Base-by-base conservation (phyloP, 2,329 filamentous ascomycete genomes). In the Karstenula rhodostoma region DNA sequence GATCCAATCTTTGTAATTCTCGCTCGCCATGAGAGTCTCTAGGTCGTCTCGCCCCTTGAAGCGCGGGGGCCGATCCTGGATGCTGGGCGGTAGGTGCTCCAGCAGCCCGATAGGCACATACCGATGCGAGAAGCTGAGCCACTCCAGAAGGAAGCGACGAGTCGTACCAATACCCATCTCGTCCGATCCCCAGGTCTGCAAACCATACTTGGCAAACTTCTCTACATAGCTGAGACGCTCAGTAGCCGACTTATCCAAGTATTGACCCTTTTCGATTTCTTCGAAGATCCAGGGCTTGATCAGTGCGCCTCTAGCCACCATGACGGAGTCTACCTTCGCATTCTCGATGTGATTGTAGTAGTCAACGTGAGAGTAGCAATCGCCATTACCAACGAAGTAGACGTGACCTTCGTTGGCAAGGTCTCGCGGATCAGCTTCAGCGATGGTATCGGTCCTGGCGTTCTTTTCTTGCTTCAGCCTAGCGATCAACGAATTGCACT, bases 241-340 rank as follows among this genome's bases (percentile, higher is more conserved):
- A 5, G 89, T 86, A 2, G 94, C 90, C 3, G 92, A 93, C 79
- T 99, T 99, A 83, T 99, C 95, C 42, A 99, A 87, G 75, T 98
- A 97, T 79, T 98, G 95, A 5, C 91, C 91, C 64, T 89, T 86
- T 67, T 92, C 87, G 57, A 99, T 98, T 79, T 99, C 95, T 78
- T 99, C 95, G 74, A 98, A 99, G 64, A 99, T 84, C 95, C 95
- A 99, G 0, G 95, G 95, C 81, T 99, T 99, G 80, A 98, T 92
- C 60, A 99, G 86, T 10, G 95, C 95, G 58, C 95, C 95, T 62
- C 95, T 91, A n/a, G 90, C 95, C 62, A 98, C 88, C 95, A 99
- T 98, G 74, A 97, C 91, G n/a, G 89, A 89, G 80, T 98, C 94
- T 48, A 98, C 93, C 49, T 87, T 87, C 37, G 92, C 86, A 60